phyloP scores from a whole-genome alignment of 2,329 filamentous ascomycete species.

The Boeremia lycopersici region DNA sequence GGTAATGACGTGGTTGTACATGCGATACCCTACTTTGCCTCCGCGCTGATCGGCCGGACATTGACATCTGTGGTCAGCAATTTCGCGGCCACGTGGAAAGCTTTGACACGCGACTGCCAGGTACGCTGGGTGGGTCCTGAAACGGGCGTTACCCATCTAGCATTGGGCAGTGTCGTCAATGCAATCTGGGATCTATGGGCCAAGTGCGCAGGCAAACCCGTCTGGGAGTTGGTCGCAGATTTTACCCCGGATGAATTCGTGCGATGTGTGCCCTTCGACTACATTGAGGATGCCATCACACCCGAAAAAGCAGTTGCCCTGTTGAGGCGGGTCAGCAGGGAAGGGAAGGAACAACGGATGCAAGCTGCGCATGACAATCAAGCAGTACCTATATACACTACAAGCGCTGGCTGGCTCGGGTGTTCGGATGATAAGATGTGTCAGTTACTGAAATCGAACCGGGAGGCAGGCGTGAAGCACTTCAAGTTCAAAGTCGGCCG shows the following conservation, averaged over 20 bases:
- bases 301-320: conserved; percentile 74
- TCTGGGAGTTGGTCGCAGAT: conserved; percentile 90
- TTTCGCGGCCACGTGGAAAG: conserved; percentile 88
- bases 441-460: conserved; percentile 72
- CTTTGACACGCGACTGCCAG: conserved; percentile 86
- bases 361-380: conserved; percentile 72
- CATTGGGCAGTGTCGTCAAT: conserved; percentile 85
- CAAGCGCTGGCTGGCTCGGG: conserved; percentile 85
- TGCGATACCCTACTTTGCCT: conserved; percentile 78
- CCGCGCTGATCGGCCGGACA: conserved; percentile 74
- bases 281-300: conserved; percentile 89
- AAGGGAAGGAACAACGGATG: conserved; percentile 60
- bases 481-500: conserved; percentile 91
- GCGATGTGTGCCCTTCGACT: conserved; percentile 86
- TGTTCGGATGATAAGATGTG: conserved; percentile 89
- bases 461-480: conserved; percentile 76
- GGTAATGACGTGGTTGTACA: conserved; percentile 91
- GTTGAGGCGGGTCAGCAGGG: not conserved
- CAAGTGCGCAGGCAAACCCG: conserved; percentile 81
- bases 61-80: conserved; percentile 76
- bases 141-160: conserved; percentile 91
- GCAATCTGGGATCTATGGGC: conserved; percentile 96
- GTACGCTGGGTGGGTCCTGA: conserved; percentile 93
- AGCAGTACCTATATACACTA: conserved; percentile 90
- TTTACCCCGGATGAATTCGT: conserved; percentile 90